Evolutionary conservation across 2,329 filamentous ascomycete species (phyloP), one percentile per base, ranked within the genome.

Genomic region (Clarireedia monteithiana): DNA sequence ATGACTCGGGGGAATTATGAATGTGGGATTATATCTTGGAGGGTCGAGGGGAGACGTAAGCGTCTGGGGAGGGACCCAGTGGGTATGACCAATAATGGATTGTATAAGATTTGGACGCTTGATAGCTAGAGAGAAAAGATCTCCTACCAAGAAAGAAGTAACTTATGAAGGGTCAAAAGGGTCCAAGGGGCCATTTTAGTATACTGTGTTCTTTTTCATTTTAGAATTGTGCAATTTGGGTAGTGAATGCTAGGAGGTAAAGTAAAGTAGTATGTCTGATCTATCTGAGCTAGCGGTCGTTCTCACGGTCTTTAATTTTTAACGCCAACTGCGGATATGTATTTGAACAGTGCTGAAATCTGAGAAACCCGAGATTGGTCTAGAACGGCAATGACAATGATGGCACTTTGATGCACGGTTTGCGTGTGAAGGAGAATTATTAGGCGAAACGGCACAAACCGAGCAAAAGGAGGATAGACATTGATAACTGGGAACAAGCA

Each of bases 1-100:
- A 56, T 56, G 53, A 56, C 36, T 59, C 55, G 56, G 59, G 46
- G 54, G 23, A 46, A 50, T 52, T 47, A 44, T 54, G 42, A 20
- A 34, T 42, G 17, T n/a, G 20, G 26, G 30, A 24, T 40, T 36
- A 39, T 17, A 50, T 38, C n/a, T 54, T 54, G 48, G 36, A 24
- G 24, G 52, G n/a, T 14, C n/a, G 36, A 24, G 24, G 44, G 10
- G n/a, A 49, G 26, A 38, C 34, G 36, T 26, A 44, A 24, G 38
- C 42, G 39, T 44, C 50, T 50, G 38, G 26, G 30, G n/a, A 50
- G 24, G 48, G 23, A 30, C 14, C 15, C 14, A 39, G 39, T 20
- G 38, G 30, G 40, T 45, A 26, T 34, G 48, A 47, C 46, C 20
- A 45, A 20, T 23, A 45, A 20, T 30, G 27, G 27, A 30, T 7